phyloP scores from a whole-genome alignment of 2,329 filamentous ascomycete species.

The Colletotrichum sp. region DNA sequence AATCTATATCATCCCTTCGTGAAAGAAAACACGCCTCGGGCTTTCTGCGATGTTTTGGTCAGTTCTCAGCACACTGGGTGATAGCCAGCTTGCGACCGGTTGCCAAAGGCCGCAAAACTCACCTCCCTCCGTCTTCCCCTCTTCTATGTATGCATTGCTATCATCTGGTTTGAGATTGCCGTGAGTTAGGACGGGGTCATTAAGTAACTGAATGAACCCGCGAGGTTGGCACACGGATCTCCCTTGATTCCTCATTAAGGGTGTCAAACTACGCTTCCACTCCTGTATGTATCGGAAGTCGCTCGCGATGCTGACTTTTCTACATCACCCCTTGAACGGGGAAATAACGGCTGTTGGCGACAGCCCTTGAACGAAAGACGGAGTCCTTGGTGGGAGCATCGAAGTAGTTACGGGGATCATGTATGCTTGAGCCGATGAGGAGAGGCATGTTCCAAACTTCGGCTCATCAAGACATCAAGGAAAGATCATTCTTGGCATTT shows the following conservation, averaged over 20 bases:
- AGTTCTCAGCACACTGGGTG: constrained; percentile 21
- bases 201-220: background rate
- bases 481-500: background rate
- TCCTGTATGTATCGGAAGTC: background rate
- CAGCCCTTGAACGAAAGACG: background rate
- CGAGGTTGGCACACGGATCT: background rate
- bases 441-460: background rate
- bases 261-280: background rate
- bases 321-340: background rate
- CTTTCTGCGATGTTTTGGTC: constrained; percentile 10
- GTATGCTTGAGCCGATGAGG: background rate
- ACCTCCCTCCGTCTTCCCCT: background rate
- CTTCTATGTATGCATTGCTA: background rate
- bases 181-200: background rate
- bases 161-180: constrained; percentile 16
- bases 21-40: background rate
- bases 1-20: background rate
- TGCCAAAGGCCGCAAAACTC: constrained; percentile 10
- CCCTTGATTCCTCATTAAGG: background rate
- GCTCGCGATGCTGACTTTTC: background rate
- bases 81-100: constrained; percentile 14
- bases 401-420: background rate
- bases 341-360: background rate
- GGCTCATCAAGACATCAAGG: background rate
- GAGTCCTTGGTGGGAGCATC: background rate